phyloP scores from a whole-genome alignment of 2,329 filamentous ascomycete genomes.

The Lachnellula suecica region DNA sequence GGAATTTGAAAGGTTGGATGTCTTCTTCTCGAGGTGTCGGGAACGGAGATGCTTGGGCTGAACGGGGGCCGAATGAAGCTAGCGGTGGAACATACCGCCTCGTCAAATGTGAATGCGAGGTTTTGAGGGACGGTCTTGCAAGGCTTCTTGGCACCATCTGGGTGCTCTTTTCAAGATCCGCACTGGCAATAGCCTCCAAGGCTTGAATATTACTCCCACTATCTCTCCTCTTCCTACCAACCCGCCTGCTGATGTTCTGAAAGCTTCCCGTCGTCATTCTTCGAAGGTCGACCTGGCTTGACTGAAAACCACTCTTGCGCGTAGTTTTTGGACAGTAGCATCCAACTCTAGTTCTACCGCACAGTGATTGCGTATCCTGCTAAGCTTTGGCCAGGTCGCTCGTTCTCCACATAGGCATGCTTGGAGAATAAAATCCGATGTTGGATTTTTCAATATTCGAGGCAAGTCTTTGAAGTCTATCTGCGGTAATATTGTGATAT shows the following conservation, averaged over 20 bases:
- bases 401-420: conserved; percentile 76
- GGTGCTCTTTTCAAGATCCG: conserved; percentile 10
- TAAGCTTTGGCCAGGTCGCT: conserved; percentile 89
- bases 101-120: conserved; percentile 18
- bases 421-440: conserved; percentile 79
- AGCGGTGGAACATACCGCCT: conserved; percentile 13
- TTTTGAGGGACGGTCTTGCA: conserved; percentile 23
- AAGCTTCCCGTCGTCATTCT: conserved; percentile 26
- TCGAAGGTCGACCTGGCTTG: conserved; percentile 32
- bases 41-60: conserved; percentile 16
- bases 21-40: conserved; percentile 11
- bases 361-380: conserved; percentile 80
- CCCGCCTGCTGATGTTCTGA: conserved; percentile 6
- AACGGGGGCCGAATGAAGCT: conserved; percentile 7
- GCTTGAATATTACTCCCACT: conserved; percentile 18
- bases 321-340: conserved; percentile 66
- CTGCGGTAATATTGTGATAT: conserved; percentile 89
- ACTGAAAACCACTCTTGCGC: conserved; percentile 55
- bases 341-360: conserved; percentile 87
- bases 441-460: conserved; percentile 79
- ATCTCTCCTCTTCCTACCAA: conserved; percentile 22
- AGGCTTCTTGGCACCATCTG: conserved; percentile 10
- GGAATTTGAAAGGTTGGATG: conserved; percentile 15
- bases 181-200: conserved; percentile 3
- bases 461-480: conserved; percentile 74